Base-by-base conservation (phyloP, 805 yeast species). In the Clavispora santaluciae region DNA sequence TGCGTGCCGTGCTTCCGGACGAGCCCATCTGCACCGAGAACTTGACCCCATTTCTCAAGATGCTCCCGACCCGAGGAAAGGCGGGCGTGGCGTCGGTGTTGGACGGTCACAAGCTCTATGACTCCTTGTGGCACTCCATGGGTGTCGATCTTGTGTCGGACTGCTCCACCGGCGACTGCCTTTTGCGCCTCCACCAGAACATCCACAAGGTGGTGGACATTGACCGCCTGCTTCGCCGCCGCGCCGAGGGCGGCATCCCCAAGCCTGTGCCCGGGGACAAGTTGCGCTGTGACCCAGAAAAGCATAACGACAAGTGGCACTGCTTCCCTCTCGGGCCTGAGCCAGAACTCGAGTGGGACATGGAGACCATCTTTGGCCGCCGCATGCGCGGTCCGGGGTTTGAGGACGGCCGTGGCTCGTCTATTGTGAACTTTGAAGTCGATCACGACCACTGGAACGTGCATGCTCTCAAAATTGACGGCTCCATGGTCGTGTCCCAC, bases 21-120 rank as follows among this genome's bases (percentile, higher is more conserved):
- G 99, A 93, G 57, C 96, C 97, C 0, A 81, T 93, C 13, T 93
- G 99, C 63, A 93, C 99, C 0, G 99, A 93, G 60, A 93, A 93
- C 63, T 72, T 93, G 56, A 91, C 99, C 0, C 98, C 99, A 0
- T 88, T 91, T 51, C 61, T 93, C 46, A 90, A 89, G 57, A 68
- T 93, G 45, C 71, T 93, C 22, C 98, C 99, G 3, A 86, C 97
- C 9, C 83, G 87, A 56, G 97, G 96, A 2, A 84, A 82, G 58
- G 81, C 95, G 0, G 99, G 99, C 2, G 68, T 93, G 29, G 77
- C 95, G 0, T 76, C 95, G 0, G 68, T 91, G 31, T 68, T 93
- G 18, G 95, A 89, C 53, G 98, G 99, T 15, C 96, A 88, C 59
- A 82, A 82, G 55, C 76, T 88, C 7, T 93, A 89, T 60, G 95